Conservation (phyloP, 202 grass and related monocot species). For the Musa balbisiana region DNA sequence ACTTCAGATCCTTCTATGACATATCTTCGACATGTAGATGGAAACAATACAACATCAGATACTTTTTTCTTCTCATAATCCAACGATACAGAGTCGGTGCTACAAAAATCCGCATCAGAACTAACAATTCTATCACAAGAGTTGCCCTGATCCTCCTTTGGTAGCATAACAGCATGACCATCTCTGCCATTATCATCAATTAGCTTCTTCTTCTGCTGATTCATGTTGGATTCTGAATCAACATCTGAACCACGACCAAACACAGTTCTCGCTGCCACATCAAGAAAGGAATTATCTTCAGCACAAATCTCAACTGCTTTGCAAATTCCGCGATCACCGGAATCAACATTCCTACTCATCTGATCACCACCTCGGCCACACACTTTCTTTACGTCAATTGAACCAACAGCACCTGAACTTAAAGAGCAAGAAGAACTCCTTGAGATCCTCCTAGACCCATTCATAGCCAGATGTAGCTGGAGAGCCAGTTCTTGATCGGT, state of each 20-base stretch:
- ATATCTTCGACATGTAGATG: neutral
- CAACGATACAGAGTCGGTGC: neutral
- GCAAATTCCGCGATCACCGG: neutral
- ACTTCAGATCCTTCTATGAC: neutral
- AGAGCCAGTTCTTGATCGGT: slow-evolving; percentile 57
- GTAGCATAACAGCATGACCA: neutral
- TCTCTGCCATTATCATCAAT: neutral
- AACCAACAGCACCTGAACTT: neutral
- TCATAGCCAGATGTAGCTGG: slow-evolving; percentile 77
- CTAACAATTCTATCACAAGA: slow-evolving; percentile 1
- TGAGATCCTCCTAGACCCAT: slow-evolving; percentile 74
- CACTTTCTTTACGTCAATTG: neutral
- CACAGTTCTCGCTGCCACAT: neutral
- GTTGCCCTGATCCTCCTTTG: neutral
- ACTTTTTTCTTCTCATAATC: neutral
- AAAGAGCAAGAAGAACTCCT: slow-evolving; percentile 26
- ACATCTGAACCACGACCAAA: neutral
- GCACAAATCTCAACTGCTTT: neutral
- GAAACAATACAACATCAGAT: neutral
- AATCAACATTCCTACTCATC: neutral
- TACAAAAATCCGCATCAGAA: neutral
- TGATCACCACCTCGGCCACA: neutral
- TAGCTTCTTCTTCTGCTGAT: neutral
- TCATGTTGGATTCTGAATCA: neutral
- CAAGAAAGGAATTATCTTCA: neutral